A percentile compares a stretch with the other conserved stretches of the same genome.
phyloP scores from a whole-genome alignment of 1,284 basidiomycete genomes.

The Stereum hirsutum region DNA sequence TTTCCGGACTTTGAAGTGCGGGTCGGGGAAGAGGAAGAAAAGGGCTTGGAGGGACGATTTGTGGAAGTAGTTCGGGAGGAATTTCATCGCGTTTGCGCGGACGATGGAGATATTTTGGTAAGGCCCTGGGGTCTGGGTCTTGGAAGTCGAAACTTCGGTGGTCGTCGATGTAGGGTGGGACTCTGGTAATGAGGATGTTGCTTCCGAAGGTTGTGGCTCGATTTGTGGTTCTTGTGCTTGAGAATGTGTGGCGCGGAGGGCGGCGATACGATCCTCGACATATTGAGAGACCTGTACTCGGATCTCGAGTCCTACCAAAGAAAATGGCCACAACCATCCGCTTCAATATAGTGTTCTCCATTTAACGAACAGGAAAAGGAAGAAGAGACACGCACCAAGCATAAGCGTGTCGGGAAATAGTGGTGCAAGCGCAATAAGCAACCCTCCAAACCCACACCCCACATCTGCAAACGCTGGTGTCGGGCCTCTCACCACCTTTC shows the following conservation, averaged over 20 bases:
- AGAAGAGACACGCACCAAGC: slow-evolving; percentile 59
- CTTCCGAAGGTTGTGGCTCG: slow-evolving; percentile 7
- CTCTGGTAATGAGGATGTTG: too few species aligned
- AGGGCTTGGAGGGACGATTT: slow-evolving; percentile 88
- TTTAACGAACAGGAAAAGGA: neutral
- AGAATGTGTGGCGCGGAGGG: slow-evolving; percentile 52
- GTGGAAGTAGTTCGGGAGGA: slow-evolving; percentile 93
- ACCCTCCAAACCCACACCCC: slow-evolving; percentile 96
- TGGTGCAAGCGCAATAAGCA: slow-evolving; percentile 86
- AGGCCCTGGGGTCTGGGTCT: slow-evolving; percentile 27
- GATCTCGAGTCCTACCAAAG: slow-evolving; percentile 84
- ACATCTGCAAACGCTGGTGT: slow-evolving; percentile 93
- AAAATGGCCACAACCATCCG: neutral
- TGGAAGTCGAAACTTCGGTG: neutral
- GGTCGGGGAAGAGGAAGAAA: slow-evolving; percentile 99
- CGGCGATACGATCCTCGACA: slow-evolving; percentile 89
- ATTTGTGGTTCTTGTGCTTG: too few species aligned
- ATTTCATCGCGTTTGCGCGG: slow-evolving; percentile 98
- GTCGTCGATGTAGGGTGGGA: too few species aligned
- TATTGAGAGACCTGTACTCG: slow-evolving; percentile 95
- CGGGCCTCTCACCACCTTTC: too few species aligned
- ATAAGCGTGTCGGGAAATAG: slow-evolving; percentile 90
- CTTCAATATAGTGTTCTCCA: too few species aligned
- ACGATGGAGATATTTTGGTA: slow-evolving; percentile 94
- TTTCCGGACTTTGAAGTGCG: slow-evolving; percentile 97